Conservation (phyloP, 78 protist genomes). For the Dictyostelium citrinum region DNA sequence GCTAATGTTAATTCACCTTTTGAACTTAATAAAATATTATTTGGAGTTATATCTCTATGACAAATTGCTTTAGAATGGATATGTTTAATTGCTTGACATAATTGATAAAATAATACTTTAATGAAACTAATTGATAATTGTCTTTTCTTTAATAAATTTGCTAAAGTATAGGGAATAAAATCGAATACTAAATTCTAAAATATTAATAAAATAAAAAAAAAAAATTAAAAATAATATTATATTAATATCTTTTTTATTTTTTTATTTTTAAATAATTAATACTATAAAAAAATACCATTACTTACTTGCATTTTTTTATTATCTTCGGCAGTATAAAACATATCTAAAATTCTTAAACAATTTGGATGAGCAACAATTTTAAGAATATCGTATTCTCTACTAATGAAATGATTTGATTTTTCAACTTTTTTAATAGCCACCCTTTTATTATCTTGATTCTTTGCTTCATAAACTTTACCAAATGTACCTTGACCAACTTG, state of each 20-base stretch:
- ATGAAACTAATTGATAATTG: constrained; percentile 42
- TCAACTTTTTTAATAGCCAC: constrained; percentile 98
- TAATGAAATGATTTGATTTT: constrained; percentile 66
- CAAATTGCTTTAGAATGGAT: constrained; percentile 89
- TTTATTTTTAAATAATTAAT: not conserved
- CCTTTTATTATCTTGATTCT: constrained; percentile 82
- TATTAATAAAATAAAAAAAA: not conserved
- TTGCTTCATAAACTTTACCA: constrained; percentile 97
- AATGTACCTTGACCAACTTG: constrained; percentile 99
- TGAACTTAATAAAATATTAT: constrained; percentile 92
- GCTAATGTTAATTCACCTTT: constrained; percentile 95
- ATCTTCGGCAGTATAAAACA: constrained; percentile 57
- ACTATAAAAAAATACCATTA: not conserved
- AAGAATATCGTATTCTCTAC: constrained; percentile 72
- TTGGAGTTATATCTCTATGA: constrained; percentile 96
- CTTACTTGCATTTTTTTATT: constrained; percentile 75
- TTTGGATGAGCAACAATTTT: constrained; percentile 54
- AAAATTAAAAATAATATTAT: not conserved
- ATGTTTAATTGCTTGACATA: constrained; percentile 94
- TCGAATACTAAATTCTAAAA: constrained; percentile 72
- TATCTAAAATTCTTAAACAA: constrained; percentile 72
- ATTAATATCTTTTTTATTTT: constrained; percentile 20
- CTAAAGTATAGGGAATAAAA: constrained; percentile 72
- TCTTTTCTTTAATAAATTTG: constrained; percentile 54
- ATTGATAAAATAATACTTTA: constrained; percentile 92